phyloP scores from a whole-genome alignment of 2,329 filamentous ascomycete genomes.

The Capronia americana region DNA sequence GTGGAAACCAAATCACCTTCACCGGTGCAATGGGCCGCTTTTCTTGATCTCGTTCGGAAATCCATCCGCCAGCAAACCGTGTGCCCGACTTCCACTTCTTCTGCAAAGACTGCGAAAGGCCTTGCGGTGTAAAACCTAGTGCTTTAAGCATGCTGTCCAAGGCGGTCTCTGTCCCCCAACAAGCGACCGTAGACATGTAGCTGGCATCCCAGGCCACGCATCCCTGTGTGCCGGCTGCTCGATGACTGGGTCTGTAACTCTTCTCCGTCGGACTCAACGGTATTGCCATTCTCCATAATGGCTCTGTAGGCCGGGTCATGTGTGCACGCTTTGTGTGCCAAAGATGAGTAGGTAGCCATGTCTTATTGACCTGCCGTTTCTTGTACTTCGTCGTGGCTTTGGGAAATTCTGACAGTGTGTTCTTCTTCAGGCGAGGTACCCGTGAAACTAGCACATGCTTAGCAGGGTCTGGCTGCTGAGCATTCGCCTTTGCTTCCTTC shows the following conservation, averaged over 20 bases:
- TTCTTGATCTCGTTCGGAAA: constrained; percentile 61
- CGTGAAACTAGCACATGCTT: constrained; percentile 41
- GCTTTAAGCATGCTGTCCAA: constrained; percentile 70
- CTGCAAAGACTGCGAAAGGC: constrained; percentile 68
- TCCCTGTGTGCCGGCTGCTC: constrained; percentile 75
- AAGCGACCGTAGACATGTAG: constrained; percentile 84
- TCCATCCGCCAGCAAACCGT: constrained; percentile 64
- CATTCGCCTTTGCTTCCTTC: constrained; percentile 44
- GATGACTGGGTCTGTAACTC: constrained; percentile 84
- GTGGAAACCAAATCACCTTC: constrained; percentile 70
- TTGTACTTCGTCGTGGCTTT: constrained; percentile 73
- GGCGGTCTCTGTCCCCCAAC: constrained; percentile 71
- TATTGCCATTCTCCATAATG: constrained; percentile 89
- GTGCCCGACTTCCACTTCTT: constrained; percentile 73
- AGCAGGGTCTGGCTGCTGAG: constrained; percentile 38
- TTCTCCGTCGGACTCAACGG: constrained; percentile 88
- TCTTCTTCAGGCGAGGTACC: constrained; percentile 71
- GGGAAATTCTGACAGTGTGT: constrained; percentile 69
- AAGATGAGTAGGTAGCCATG: constrained; percentile 91
- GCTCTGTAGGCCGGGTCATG: constrained; percentile 79
- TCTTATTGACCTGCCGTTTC: constrained; percentile 85
- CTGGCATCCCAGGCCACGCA: constrained; percentile 91
- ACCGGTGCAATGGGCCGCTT: constrained; percentile 72
- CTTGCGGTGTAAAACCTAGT: constrained; percentile 66
- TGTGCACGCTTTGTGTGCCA: constrained; percentile 92